Conservation (phyloP, 768 basidiomycete species). For the Gautieria morchelliformis region DNA sequence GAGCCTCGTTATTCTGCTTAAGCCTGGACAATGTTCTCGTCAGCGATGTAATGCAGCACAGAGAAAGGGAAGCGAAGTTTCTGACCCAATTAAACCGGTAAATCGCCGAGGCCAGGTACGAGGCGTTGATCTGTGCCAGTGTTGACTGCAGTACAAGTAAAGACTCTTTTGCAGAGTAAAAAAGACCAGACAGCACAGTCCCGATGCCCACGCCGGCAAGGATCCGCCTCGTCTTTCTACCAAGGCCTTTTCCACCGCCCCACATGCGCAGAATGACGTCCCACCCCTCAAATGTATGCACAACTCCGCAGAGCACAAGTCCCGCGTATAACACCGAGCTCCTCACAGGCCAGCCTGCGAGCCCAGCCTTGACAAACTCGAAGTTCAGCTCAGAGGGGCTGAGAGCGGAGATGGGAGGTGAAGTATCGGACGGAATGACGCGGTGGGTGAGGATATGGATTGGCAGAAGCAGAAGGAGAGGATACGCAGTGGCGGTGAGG, state of each 20-base stretch:
- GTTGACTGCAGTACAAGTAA: conserved; percentile 44
- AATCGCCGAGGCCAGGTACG: conserved; percentile 35
- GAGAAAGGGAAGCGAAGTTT: not conserved
- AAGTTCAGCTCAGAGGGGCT: conserved; percentile 74
- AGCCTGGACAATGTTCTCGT: too few species aligned
- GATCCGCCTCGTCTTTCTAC: conserved; percentile 18
- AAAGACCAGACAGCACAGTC: conserved; percentile 47
- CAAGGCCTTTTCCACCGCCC: conserved; percentile 23
- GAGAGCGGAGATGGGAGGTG: conserved; percentile 43
- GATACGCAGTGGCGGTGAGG: conserved; percentile 57
- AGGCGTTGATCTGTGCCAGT: conserved; percentile 40
- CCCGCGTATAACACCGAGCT: conserved; percentile 56
- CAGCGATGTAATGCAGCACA: not conserved
- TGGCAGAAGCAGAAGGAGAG: conserved; percentile 42
- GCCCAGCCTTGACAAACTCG: conserved; percentile 70
- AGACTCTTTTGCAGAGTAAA: conserved; percentile 45
- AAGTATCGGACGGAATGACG: conserved; percentile 35
- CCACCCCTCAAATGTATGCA: conserved; percentile 59
- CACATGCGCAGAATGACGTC: conserved; percentile 44
- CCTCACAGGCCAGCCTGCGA: conserved; percentile 51
- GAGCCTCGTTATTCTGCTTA: too few species aligned
- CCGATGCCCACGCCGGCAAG: conserved; percentile 27
- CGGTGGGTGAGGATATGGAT: conserved; percentile 67
- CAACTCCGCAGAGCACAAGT: conserved; percentile 42
- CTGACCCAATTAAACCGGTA: conserved; percentile 32